Base-by-base conservation (phyloP, 1,284 basidiomycete genomes). In the Cryptococcus sp. region DNA sequence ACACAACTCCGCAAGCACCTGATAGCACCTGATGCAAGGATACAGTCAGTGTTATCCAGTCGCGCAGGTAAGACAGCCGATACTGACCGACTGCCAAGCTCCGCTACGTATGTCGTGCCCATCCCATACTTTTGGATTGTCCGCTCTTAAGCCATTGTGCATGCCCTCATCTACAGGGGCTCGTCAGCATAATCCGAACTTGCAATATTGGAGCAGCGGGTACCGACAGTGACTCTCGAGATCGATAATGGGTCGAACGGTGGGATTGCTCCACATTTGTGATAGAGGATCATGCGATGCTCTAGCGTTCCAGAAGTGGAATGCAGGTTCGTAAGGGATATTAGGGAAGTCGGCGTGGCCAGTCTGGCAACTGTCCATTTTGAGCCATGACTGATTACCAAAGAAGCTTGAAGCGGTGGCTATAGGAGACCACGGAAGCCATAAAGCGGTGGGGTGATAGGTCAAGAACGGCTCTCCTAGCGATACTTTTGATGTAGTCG, bases 381-480 rank as follows among this genome's bases (percentile, higher is more conserved):
- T 25, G 19, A 62, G 52, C 59, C 57, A 59, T 11, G 52, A 38
- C 1, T 25, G 20, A 41, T 55, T 49, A 13, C 39, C 25, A 49
- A 59, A 62, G 22, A 41, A 43, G 4, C 49, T 44, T 3, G 48
- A 55, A 2, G 37, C 46, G n/a, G 43, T 51, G 13, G 58, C 46
- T 15, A 39, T 46, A 0, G 58, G 53, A 8, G 34, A 25, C 17
- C n/a, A 34, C 17, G 40, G 55, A 11, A 54, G 47, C 52, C 56
- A 61, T 17, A 52, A 37, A 19, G 56, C 43, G 16, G 54, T 46
- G 15, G 62, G 48, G 41, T 63, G 62, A 49, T 49, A 63, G 3
- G 49, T 54, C 20, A 63, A n/a, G 38, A 61, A 58, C 3, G 59
- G 34, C 38, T 54, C 26, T 15, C 39, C 55, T 19, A 38, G 20